These are phyloP conservation scores for Stephania yunnanensis DNA, from an alignment of 164 flowering plant species.

Conservation along the genomic window DNA sequence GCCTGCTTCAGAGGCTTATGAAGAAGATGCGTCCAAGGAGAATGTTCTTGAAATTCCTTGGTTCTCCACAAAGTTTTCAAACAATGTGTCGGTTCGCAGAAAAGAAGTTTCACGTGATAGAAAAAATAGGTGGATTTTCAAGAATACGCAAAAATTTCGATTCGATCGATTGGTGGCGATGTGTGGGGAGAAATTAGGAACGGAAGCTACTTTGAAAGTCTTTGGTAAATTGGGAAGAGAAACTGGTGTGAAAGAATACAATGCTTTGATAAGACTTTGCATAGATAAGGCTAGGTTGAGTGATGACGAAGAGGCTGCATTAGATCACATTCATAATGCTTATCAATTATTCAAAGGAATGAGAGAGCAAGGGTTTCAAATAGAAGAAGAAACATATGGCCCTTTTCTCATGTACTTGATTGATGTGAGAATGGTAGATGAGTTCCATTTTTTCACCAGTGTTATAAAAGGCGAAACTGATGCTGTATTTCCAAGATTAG, in stretches of 20 bases:
- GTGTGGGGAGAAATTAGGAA: conserved; percentile 54
- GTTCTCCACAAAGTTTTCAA: conserved; percentile 24
- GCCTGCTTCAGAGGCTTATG: conserved; percentile 12
- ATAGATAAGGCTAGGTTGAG: conserved; percentile 49
- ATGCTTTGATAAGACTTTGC: conserved; percentile 46
- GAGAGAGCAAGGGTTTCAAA: conserved; percentile 61
- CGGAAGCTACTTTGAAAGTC: conserved; percentile 40
- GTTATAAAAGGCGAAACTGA: conserved; percentile 41
- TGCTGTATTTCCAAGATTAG: conserved; percentile 40
- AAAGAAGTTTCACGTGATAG: conserved; percentile 54
- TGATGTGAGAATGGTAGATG: conserved; percentile 59
- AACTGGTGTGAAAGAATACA: conserved; percentile 61
- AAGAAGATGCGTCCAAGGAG: conserved; percentile 14
- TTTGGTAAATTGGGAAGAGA: conserved; percentile 60
- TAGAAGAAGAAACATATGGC: conserved; percentile 65
- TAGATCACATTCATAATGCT: conserved; percentile 41
- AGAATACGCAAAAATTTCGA: conserved; percentile 33
- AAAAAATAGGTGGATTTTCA: conserved; percentile 55
- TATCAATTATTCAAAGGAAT: conserved; percentile 39
- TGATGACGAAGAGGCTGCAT: conserved; percentile 38
- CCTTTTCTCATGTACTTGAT: conserved; percentile 56
- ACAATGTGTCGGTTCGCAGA: conserved; percentile 25
- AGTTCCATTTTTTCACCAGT: conserved; percentile 45
- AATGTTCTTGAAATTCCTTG: conserved; percentile 39
- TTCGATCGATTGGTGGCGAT: conserved; percentile 32